Evolutionary conservation across 164 flowering plant genomes (phyloP), one percentile per base, ranked within the genome.

Genomic region (Cinnamomum chago): DNA sequence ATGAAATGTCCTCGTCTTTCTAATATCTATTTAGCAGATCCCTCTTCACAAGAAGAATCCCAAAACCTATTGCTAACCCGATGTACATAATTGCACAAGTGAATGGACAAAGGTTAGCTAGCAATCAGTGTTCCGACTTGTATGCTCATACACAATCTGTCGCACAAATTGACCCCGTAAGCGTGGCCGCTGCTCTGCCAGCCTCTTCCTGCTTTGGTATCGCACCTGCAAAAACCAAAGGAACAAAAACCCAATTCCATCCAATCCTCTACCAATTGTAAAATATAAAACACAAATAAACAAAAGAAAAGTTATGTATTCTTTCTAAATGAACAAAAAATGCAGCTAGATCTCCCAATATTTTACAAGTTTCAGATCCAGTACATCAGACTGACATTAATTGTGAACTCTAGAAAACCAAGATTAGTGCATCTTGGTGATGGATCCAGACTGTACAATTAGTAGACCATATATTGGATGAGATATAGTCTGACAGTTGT

Each of bases 171-270:
- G 97, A 65, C 97, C 97, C 58, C 90, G 88, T 71, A 92, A 80
- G 3, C 94, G 90, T 47, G 97, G 97, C 73, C 94, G 83, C 73
- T 90, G 90, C 65, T 90, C 94, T 20, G 97, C 97, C 72, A 92
- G 77, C 79, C 74, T 82, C 86, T 92, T 92, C 72, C 97, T 85
- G 79, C 90, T 89, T 30, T 92, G 92, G 80, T 88, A 90, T 14
- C 93, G 84, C 17, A 92, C 93, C 97, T 92, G 86, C 40, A 76
- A 71, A 82, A 15, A 7, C 33, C 20, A 68, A 30, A 15, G 68
- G 1, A 25, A 58, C 23, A 71, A 68, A 58, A 75, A 51, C 12
- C 50, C 18, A 72, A 67, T 75, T 20, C 28, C 70, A 64, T 75
- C 66, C 78, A 67, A 62, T 30, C 70, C 23, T 72, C 58, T 58